Evolutionary conservation across 345 rosid species (phyloP).

Genomic region (Eucalyptus grandis): DNA sequence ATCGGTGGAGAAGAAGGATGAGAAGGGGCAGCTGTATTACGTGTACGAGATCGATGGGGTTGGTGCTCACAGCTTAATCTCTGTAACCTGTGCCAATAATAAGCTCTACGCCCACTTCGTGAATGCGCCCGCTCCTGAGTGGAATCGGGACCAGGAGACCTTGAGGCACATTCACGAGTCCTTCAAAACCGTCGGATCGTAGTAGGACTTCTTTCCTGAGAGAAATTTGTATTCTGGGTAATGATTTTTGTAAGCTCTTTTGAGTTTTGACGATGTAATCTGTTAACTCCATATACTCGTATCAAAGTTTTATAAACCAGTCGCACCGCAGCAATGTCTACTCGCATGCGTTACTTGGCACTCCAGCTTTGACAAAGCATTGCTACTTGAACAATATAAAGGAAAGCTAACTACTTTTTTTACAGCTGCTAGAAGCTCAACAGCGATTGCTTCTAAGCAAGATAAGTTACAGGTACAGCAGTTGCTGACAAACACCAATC

Average conservation of each 20-base stretch:
- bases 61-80: slow-evolving; percentile 62
- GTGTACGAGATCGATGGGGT: slow-evolving; percentile 73
- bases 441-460: neutral
- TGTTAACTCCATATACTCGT: neutral
- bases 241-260: neutral
- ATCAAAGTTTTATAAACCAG: neutral
- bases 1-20: slow-evolving; percentile 57
- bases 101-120: slow-evolving; percentile 92
- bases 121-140: slow-evolving; percentile 72
- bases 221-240: neutral
- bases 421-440: neutral
- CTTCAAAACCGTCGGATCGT: slow-evolving; percentile 51
- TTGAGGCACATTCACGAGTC: slow-evolving; percentile 81
- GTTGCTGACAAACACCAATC: neutral
- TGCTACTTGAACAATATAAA: neutral
- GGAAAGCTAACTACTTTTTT: neutral
- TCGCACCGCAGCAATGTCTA: neutral
- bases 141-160: slow-evolving; percentile 72
- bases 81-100: slow-evolving; percentile 78
- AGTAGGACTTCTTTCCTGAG: neutral
- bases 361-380: neutral
- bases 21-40: slow-evolving; percentile 60
- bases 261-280: neutral
- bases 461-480: neutral
- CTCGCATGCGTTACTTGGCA: neutral